Conservation (phyloP, 1,139 yeast species). For the Citeromyces siamensis region DNA sequence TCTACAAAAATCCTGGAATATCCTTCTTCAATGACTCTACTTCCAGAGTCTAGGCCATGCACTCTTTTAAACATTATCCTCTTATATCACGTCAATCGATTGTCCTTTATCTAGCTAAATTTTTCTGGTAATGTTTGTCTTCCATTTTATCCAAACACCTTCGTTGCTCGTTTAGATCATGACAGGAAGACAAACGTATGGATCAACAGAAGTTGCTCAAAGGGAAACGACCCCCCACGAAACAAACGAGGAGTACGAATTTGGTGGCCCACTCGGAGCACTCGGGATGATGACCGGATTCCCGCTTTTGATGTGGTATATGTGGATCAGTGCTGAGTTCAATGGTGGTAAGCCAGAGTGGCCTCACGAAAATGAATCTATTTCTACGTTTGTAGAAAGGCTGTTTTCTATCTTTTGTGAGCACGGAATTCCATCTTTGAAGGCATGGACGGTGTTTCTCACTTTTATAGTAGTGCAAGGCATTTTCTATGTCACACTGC, state of each 20-base stretch:
- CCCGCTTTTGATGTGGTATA: constrained; percentile 89
- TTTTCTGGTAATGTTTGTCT: too few relatives aligned
- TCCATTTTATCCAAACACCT: too few relatives aligned
- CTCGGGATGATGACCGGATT: constrained; percentile 88
- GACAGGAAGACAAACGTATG: not conserved
- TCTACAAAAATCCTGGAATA: too few relatives aligned
- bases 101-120: too few relatives aligned
- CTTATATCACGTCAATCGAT: too few relatives aligned
- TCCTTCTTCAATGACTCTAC: too few relatives aligned
- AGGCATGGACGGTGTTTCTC: constrained; percentile 61
- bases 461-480: constrained; percentile 63
- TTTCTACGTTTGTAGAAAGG: constrained; percentile 36
- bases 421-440: constrained; percentile 57
- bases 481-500: constrained; percentile 70
- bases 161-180: too few relatives aligned
- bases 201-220: not conserved
- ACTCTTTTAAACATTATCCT: too few relatives aligned
- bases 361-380: constrained; percentile 50
- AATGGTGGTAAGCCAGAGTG: constrained; percentile 62
- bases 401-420: constrained; percentile 33
- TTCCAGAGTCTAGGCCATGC: too few relatives aligned
- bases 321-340: constrained; percentile 87
- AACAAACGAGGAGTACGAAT: constrained; percentile 52
- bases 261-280: constrained; percentile 93
- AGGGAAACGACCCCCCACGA: constrained; percentile 11